These are phyloP conservation scores for Citrus glauca DNA, from an alignment of 345 rosid species.

Conservation along the genomic window DNA sequence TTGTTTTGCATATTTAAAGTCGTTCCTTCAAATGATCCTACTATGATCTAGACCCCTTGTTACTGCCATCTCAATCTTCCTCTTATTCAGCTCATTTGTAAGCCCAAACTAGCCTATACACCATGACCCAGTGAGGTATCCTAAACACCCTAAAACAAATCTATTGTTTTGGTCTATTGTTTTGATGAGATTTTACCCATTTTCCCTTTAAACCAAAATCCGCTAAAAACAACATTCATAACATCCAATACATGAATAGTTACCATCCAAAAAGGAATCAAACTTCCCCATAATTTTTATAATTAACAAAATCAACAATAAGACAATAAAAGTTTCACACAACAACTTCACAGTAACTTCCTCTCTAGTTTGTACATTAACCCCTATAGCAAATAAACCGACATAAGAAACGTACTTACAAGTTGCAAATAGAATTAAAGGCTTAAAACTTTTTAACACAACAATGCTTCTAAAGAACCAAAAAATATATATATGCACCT, in stretches of 20 bases:
- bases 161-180: too few relatives aligned
- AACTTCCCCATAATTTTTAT: not conserved
- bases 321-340: constrained; percentile 8
- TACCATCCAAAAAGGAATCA: not conserved
- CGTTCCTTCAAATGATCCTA: too few relatives aligned
- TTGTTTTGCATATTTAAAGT: too few relatives aligned
- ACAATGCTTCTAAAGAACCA: constrained; percentile 1
- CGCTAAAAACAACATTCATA: too few relatives aligned
- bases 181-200: too few relatives aligned
- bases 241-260: not conserved
- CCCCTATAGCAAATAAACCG: constrained; percentile 35
- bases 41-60: too few relatives aligned
- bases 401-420: not conserved
- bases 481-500: constrained; percentile 34
- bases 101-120: too few relatives aligned
- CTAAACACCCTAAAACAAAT: too few relatives aligned
- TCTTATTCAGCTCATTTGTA: too few relatives aligned
- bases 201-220: too few relatives aligned
- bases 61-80: too few relatives aligned
- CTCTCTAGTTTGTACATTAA: constrained; percentile 75
- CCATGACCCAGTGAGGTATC: too few relatives aligned
- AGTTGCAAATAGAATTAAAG: not conserved
- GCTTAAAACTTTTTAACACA: not conserved
- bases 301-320: not conserved
- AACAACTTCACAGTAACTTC: constrained; percentile 91